Evolutionary conservation across 495 filamentous ascomycete genomes (phyloP).

Genomic region (Penicillium argentinense): DNA sequence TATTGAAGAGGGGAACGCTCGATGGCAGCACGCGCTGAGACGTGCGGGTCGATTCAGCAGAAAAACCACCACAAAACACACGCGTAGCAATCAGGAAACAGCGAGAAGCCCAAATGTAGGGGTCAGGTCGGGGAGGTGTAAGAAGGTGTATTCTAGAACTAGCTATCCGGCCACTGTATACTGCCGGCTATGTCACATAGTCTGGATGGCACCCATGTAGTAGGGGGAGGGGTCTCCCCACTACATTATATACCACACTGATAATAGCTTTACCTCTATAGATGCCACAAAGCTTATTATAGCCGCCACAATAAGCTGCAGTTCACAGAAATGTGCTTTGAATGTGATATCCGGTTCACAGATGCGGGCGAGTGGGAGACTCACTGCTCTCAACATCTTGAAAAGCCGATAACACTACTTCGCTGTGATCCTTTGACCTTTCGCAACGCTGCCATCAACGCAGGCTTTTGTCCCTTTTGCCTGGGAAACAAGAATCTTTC

Average conservation of each 20-base stretch:
- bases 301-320: neutral
- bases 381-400: neutral
- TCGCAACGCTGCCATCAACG: neutral
- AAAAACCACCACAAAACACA: too few species aligned
- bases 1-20: too few species aligned
- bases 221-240: too few species aligned
- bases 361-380: slow-evolving; percentile 4
- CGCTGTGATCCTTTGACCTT: neutral
- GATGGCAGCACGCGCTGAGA: too few species aligned
- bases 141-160: too few species aligned
- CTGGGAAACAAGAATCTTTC: neutral
- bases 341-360: slow-evolving; percentile 14
- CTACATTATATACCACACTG: slow-evolving; percentile 4
- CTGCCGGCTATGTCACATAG: too few species aligned
- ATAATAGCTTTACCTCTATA: slow-evolving; percentile 14
- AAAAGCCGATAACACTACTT: neutral
- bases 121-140: too few species aligned
- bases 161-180: too few species aligned
- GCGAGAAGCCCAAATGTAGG: too few species aligned
- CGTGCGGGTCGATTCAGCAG: too few species aligned
- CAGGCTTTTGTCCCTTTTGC: neutral
- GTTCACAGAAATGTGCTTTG: slow-evolving; percentile 13
- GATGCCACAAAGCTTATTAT: slow-evolving; percentile 6
- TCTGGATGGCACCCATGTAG: too few species aligned
- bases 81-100: too few species aligned